Percentiles rank a stretch among this genome's conserved stretches.
phyloP scores from a whole-genome alignment of 1,284 basidiomycete genomes.

The Cutaneotrichosporon cutaneum region DNA sequence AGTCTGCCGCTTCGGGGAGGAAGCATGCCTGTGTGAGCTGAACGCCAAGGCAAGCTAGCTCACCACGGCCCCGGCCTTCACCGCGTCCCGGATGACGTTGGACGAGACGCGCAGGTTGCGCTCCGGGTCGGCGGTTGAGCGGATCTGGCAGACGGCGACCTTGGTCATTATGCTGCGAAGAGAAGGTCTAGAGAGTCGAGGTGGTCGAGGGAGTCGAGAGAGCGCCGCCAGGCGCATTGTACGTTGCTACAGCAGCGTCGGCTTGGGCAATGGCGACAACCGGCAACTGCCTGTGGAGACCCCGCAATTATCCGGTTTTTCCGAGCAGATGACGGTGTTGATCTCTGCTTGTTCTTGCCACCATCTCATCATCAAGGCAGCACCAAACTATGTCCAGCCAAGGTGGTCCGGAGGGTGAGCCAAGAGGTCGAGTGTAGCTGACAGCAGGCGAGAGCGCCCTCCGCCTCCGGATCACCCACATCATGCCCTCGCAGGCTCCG shows the following conservation, averaged over 20 bases:
- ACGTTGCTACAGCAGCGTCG: neutral
- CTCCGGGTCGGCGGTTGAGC: slow-evolving; percentile 41
- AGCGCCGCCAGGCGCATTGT: slow-evolving; percentile 1
- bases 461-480: slow-evolving; percentile 53
- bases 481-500: slow-evolving; percentile 48
- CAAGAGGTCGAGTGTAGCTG: neutral
- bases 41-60: slow-evolving; percentile 8
- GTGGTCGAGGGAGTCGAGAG: neutral
- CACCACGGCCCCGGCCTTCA: slow-evolving; percentile 51
- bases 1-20: slow-evolving; percentile 58
- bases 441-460: slow-evolving; percentile 34
- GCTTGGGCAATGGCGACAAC: neutral
- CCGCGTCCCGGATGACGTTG: slow-evolving; percentile 53
- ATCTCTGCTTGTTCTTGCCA: neutral
- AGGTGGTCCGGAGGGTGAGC: slow-evolving; percentile 29
- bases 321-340: slow-evolving; percentile 2
- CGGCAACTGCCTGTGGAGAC: neutral
- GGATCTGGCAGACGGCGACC: slow-evolving; percentile 44
- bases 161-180: slow-evolving; percentile 20
- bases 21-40: slow-evolving; percentile 45
- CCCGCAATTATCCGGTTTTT: neutral
- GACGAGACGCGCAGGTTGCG: slow-evolving; percentile 46
- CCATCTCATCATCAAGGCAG: neutral
- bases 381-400: slow-evolving; percentile 16
- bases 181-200: neutral